Base-by-base conservation (phyloP, 768 basidiomycete genomes). In the Auriscalpium vulgare region DNA sequence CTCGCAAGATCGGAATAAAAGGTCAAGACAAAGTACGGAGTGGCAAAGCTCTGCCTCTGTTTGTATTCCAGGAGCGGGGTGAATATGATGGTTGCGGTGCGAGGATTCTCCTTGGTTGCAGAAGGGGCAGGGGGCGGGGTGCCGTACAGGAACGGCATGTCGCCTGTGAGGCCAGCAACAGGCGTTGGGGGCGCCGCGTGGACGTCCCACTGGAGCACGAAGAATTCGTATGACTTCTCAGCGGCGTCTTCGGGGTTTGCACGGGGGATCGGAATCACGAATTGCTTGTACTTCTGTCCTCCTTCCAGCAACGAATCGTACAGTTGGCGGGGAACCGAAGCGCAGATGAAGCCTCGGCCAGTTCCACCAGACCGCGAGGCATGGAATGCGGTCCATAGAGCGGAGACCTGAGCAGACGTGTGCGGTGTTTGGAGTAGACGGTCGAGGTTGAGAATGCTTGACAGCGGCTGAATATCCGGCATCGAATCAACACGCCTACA, bases 41-140 rank as follows among this genome's bases (percentile, higher is more conserved):
- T 94, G 8, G 97, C 89, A 68, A 87, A 97, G 16, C 86, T 78
- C 52, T 79, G 78, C 43, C 88, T 84, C 55, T 83, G 71, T 69
- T 97, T 95, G 80, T 91, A 99, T 72, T 97, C 95, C 62, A 88
- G 86, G 45, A 98, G 77, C 2, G 95, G 90, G 0, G 97, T 94
- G 75, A 95, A 95, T 37, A 98, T 76, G 52, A 95, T 78, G 0
- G 93, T 94, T 7, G 93, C 82, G 2, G 72, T 73, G 51, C 73
- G 75, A 14, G 82, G 80, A 61, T 82, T 81, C 2, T 58, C 55
- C 44, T 66, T 60, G 13, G 66, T 64, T 6, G 64, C 60, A 29
- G 63, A 56, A 13, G 58, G 57, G 36, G 57, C 64, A 17, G 63
- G 55, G 36, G 62, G 57, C 34, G 63, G 56, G 10, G 58, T 55